A percentile compares a stretch with the other conserved stretches of the same genome.
These are phyloP conservation scores for Kazachstania psychrophila DNA, from an alignment of 805 yeast species.

Conservation along the genomic window DNA sequence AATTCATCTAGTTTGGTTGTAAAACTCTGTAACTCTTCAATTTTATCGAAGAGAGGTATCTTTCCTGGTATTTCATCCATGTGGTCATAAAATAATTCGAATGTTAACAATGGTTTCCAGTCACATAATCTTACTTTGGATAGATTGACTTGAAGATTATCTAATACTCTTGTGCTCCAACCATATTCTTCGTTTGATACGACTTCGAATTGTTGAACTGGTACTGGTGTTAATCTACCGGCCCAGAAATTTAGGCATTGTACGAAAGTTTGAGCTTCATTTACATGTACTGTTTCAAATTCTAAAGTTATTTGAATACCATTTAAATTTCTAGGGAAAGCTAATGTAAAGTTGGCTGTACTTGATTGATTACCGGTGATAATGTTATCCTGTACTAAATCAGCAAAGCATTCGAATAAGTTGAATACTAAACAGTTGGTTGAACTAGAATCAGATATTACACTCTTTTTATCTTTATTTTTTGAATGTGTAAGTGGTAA, in stretches of 20 bases:
- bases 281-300: constrained; percentile 58
- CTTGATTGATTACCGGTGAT: constrained; percentile 9
- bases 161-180: constrained; percentile 40
- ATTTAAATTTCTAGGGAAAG: constrained; percentile 16
- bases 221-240: constrained; percentile 72
- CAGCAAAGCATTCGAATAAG: constrained; percentile 23
- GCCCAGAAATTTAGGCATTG: constrained; percentile 88
- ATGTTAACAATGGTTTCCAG: constrained; percentile 21
- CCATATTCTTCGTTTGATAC: constrained; percentile 74
- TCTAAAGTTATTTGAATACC: constrained; percentile 35
- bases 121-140: constrained; percentile 5
- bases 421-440: constrained; percentile 16
- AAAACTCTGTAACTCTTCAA: constrained; percentile 30
- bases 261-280: constrained; percentile 60
- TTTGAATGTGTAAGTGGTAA: neutral
- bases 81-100: constrained; percentile 19
- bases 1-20: constrained; percentile 32
- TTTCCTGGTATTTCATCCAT: constrained; percentile 6
- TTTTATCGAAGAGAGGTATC: constrained; percentile 7
- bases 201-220: constrained; percentile 55
- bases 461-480: neutral
- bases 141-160: neutral
- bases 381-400: constrained; percentile 23
- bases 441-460: neutral
- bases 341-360: constrained; percentile 18